Evolutionary conservation across 352 stramenopile species (phyloP).

Genomic region (Pelagophyceae sp.): DNA sequence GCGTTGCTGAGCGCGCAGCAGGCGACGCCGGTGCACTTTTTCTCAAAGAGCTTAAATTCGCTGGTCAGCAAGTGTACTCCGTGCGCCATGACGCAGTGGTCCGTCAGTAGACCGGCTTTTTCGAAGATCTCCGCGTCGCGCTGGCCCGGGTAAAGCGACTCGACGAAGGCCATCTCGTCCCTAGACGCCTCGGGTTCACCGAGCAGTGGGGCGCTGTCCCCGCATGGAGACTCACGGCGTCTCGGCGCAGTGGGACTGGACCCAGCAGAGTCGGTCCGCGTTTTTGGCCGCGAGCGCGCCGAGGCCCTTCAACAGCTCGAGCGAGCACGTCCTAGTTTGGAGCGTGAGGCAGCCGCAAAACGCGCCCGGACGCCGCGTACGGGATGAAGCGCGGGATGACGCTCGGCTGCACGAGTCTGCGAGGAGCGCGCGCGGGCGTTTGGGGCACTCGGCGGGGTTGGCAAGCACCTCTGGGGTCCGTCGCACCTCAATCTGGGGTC

Average conservation of each 20-base stretch:
- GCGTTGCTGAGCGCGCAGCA: conserved; percentile 90
- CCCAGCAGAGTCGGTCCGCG: conserved; percentile 43
- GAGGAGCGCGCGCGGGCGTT: conserved; percentile 33
- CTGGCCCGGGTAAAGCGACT: conserved; percentile 59
- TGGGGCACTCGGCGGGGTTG: conserved; percentile 22
- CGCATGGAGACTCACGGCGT: too few relatives aligned
- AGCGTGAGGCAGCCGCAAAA: too few relatives aligned
- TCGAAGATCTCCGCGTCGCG: conserved; percentile 72
- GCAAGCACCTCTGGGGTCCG: neutral
- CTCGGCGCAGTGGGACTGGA: conserved; percentile 83
- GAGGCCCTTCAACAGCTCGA: conserved; percentile 66
- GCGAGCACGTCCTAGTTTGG: conserved; percentile 71
- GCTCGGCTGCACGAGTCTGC: conserved; percentile 72
- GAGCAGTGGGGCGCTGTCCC: too few relatives aligned
- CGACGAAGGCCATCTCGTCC: conserved; percentile 72
- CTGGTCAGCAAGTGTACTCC: conserved; percentile 68
- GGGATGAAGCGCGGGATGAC: conserved; percentile 86
- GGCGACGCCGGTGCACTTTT: conserved; percentile 64
- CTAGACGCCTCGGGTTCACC: too few relatives aligned
- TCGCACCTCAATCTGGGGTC: neutral
- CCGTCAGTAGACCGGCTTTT: conserved; percentile 67
- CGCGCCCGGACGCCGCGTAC: too few relatives aligned
- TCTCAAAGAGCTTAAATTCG: conserved; percentile 61
- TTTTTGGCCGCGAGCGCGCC: conserved; percentile 53
- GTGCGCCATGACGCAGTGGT: conserved; percentile 84